These are phyloP conservation scores for Corynespora cassiicola DNA, from an alignment of 2,329 filamentous ascomycete genomes.

Conservation along the genomic window DNA sequence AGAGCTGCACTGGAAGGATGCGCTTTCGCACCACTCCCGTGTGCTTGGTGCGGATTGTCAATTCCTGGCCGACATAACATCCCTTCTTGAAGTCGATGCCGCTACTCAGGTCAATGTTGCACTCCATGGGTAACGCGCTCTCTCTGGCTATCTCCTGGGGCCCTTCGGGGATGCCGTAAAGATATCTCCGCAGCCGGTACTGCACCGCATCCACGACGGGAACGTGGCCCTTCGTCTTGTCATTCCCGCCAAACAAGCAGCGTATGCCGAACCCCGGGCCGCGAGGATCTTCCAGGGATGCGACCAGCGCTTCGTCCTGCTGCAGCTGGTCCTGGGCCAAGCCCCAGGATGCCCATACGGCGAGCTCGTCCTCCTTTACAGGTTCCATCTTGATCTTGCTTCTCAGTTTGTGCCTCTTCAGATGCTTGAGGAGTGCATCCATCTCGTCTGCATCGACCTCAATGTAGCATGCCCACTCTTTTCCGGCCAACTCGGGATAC, in stretches of 20 bases:
- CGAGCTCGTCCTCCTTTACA: slow-evolving; percentile 68
- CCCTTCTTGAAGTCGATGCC: slow-evolving; percentile 95
- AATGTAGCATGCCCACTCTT: slow-evolving; percentile 68
- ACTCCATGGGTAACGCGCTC: slow-evolving; percentile 81
- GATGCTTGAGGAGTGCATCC: slow-evolving; percentile 68
- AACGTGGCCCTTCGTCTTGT: slow-evolving; percentile 27
- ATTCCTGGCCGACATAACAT: slow-evolving; percentile 95
- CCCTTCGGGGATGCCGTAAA: slow-evolving; percentile 85
- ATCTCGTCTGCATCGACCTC: slow-evolving; percentile 79
- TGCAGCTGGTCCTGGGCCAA: slow-evolving; percentile 9
- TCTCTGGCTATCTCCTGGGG: slow-evolving; percentile 77
- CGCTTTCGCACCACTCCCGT: slow-evolving; percentile 92
- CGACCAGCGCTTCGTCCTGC: slow-evolving; percentile 12
- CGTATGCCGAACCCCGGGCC: slow-evolving; percentile 17
- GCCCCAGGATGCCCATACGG: slow-evolving; percentile 79
- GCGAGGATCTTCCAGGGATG: slow-evolving; percentile 28
- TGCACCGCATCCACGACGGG: slow-evolving; percentile 47
- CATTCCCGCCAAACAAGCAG: slow-evolving; percentile 15
- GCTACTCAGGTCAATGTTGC: slow-evolving; percentile 83
- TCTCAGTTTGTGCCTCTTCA: slow-evolving; percentile 85
- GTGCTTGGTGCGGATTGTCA: slow-evolving; percentile 94
- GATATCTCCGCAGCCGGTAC: slow-evolving; percentile 79
- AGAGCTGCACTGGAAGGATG: slow-evolving; percentile 80
- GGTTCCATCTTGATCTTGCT: slow-evolving; percentile 74
- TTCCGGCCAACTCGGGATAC: slow-evolving; percentile 25